Evolutionary conservation across 805 yeast genomes (phyloP).

Genomic region (Candida alai): DNA sequence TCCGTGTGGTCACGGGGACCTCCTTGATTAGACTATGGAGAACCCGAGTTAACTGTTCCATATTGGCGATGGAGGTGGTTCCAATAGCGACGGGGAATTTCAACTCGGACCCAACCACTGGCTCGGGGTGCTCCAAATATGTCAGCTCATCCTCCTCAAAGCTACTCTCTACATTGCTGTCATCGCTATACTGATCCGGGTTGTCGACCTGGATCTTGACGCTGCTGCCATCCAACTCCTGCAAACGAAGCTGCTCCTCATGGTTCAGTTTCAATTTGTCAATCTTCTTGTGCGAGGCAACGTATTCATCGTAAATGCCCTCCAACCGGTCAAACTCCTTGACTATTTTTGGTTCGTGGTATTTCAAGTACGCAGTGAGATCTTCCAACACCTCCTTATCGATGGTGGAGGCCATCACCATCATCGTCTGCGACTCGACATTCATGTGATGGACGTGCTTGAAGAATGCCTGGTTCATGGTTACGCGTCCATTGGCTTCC

Average conservation of each 20-base stretch:
- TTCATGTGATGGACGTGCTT: conserved; percentile 17
- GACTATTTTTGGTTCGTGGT: conserved; percentile 32
- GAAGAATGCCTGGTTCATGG: conserved; percentile 4
- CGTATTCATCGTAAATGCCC: conserved; percentile 24
- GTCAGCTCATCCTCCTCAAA: background rate
- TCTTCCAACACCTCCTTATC: conserved; percentile 31
- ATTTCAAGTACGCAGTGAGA: conserved; percentile 32
- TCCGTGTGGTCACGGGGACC: conserved; percentile 26
- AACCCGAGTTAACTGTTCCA: conserved; percentile 19
- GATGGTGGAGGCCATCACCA: conserved; percentile 27
- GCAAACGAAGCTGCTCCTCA: conserved; percentile 26
- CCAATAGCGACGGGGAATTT: conserved; percentile 33
- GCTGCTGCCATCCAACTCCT: conserved; percentile 24
- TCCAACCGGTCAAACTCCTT: conserved; percentile 19
- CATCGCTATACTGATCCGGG: conserved; percentile 2
- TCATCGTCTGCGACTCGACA: conserved; percentile 21
- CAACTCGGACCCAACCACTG: conserved; percentile 14
- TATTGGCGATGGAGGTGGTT: conserved; percentile 15
- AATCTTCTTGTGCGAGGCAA: conserved; percentile 17
- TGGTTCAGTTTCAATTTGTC: conserved; percentile 28
- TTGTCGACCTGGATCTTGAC: conserved; percentile 1
- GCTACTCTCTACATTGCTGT: background rate
- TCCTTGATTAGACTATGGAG: conserved; percentile 18
- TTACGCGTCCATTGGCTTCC: background rate
- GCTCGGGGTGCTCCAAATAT: background rate